Evolutionary conservation across 495 filamentous ascomycete genomes (phyloP).

Genomic region (Penicillium salamii): DNA sequence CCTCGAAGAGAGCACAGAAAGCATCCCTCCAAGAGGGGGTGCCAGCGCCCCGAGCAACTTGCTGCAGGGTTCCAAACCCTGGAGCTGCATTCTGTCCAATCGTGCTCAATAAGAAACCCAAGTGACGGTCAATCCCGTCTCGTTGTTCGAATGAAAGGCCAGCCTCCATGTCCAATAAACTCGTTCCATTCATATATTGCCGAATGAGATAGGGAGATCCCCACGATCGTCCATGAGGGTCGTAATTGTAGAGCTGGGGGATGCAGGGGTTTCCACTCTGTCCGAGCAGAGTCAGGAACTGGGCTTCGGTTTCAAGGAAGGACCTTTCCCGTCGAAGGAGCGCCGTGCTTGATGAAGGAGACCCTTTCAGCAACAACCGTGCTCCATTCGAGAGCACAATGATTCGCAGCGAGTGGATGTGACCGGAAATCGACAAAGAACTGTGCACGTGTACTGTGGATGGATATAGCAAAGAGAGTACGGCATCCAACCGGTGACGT

Average conservation of each 20-base stretch:
- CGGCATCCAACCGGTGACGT: conserved; percentile 34
- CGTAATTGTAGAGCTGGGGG: conserved; percentile 52
- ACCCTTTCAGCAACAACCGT: conserved; percentile 51
- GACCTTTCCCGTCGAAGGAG: conserved; percentile 58
- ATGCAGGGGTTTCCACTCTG: conserved; percentile 44
- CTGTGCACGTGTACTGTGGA: conserved; percentile 39
- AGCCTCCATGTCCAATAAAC: conserved; percentile 37
- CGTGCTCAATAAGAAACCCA: conserved; percentile 31
- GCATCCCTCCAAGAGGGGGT: conserved; percentile 58
- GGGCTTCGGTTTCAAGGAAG: conserved; percentile 56
- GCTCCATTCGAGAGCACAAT: conserved; percentile 54
- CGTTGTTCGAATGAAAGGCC: conserved; percentile 37
- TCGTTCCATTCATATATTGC: conserved; percentile 46
- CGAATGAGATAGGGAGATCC: conserved; percentile 49
- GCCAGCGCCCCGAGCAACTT: conserved; percentile 46
- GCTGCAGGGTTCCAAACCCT: conserved; percentile 49
- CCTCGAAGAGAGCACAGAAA: conserved; percentile 60
- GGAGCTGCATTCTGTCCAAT: conserved; percentile 40
- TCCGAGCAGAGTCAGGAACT: conserved; percentile 46
- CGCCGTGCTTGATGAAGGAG: conserved; percentile 48
- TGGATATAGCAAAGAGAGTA: conserved; percentile 40
- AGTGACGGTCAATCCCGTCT: conserved; percentile 41
- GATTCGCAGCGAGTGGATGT: conserved; percentile 52
- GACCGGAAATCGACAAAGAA: conserved; percentile 43
- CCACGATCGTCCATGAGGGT: conserved; percentile 34